A percentile compares a stretch with the other conserved stretches of the same genome.
These are phyloP conservation scores for Chlamydomonas incerta DNA, from an alignment of 139 green algal species.

Conservation along the genomic window DNA sequence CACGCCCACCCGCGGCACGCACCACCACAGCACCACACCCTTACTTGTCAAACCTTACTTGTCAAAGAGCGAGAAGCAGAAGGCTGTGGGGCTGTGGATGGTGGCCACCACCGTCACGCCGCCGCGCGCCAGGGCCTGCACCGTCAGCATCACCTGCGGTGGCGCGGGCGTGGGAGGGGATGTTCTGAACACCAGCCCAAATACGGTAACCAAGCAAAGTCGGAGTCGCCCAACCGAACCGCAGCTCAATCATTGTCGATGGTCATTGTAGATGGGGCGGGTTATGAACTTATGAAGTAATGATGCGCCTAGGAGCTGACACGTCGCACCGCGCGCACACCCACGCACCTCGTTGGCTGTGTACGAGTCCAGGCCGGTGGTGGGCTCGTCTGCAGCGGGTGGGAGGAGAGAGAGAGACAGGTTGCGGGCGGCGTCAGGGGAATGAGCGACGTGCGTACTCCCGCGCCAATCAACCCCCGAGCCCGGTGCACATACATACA, in stretches of 20 bases:
- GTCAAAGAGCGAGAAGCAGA: conserved; percentile 81
- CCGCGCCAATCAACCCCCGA: background rate
- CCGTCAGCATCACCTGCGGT: background rate
- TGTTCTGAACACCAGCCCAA: background rate
- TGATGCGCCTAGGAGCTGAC: too few relatives aligned
- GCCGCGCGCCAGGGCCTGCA: conserved; percentile 7
- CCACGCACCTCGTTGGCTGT: conserved; percentile 72
- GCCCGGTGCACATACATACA: too few relatives aligned
- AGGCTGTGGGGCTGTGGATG: conserved; percentile 80
- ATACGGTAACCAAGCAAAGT: too few relatives aligned
- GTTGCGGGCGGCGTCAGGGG: background rate
- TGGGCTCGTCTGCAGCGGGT: conserved; percentile 65
- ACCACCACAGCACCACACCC: background rate
- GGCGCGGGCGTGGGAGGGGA: background rate
- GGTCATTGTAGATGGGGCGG: too few relatives aligned
- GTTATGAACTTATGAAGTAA: too few relatives aligned
- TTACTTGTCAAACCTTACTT: conserved; percentile 68
- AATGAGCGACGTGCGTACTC: background rate
- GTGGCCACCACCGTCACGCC: conserved; percentile 75
- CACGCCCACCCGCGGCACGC: background rate
- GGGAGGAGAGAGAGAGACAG: background rate
- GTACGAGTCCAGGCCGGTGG: conserved; percentile 75
- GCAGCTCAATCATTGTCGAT: too few relatives aligned
- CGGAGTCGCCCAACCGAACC: too few relatives aligned
- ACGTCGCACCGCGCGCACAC: background rate